A percentile compares a stretch with the other conserved stretches of the same genome.
These are phyloP conservation scores for Blakeslea trispora DNA, from an alignment of 371 early-diverging fungal genomes.

Conservation along the genomic window DNA sequence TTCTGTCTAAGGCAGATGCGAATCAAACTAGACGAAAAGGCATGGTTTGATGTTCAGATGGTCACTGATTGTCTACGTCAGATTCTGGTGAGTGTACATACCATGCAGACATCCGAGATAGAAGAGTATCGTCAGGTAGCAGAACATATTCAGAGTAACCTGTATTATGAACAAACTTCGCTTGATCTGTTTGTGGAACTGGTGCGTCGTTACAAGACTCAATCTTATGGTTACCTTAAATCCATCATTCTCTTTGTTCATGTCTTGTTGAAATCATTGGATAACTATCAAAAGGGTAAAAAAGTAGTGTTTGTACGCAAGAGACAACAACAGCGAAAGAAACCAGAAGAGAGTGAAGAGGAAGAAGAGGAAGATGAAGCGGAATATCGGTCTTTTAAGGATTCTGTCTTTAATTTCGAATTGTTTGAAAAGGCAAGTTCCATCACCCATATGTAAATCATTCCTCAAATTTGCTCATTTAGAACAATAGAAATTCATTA, in stretches of 20 bases:
- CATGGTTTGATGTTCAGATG: conserved; percentile 57
- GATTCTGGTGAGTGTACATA: conserved; percentile 53
- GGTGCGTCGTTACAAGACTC: conserved; percentile 44
- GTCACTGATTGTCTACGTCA: conserved; percentile 65
- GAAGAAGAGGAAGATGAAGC: conserved; percentile 37
- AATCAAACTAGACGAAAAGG: conserved; percentile 51
- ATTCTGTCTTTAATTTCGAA: conserved; percentile 59
- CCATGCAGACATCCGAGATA: conserved; percentile 52
- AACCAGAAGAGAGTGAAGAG: too few species aligned
- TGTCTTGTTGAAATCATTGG: conserved; percentile 62
- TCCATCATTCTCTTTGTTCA: conserved; percentile 58
- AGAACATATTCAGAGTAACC: conserved; percentile 67
- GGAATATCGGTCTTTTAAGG: conserved; percentile 33
- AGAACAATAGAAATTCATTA: conserved; percentile 60
- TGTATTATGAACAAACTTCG: conserved; percentile 69
- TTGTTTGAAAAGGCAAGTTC: conserved; percentile 62
- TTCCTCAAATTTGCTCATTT: too few species aligned
- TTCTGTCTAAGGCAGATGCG: conserved; percentile 57
- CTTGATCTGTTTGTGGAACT: conserved; percentile 62
- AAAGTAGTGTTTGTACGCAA: conserved; percentile 46
- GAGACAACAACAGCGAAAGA: conserved; percentile 6
- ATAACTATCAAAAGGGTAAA: conserved; percentile 59
- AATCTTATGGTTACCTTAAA: conserved; percentile 58
- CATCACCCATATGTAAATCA: too few species aligned
- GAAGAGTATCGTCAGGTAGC: conserved; percentile 61